phyloP scores from a whole-genome alignment of 2,329 filamentous ascomycete species.

The Fusarium sp. region DNA sequence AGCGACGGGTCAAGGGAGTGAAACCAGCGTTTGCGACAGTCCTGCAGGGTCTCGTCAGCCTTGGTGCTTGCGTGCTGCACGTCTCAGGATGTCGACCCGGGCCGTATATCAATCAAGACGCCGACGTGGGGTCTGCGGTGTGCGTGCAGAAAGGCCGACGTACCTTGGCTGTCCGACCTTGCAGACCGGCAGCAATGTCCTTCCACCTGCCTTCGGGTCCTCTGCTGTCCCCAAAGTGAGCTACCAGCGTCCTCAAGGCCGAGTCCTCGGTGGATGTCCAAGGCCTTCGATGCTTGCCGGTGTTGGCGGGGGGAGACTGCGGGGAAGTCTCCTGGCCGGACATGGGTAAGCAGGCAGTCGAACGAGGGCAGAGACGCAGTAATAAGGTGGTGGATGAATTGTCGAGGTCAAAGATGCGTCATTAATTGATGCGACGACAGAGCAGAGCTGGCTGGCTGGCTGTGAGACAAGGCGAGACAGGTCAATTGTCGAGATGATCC shows the following conservation, averaged over 20 bases:
- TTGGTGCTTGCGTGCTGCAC: not conserved
- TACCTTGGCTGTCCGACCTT: slow-evolving; percentile 45
- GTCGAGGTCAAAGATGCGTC: slow-evolving; percentile 5
- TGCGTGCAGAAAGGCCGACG: slow-evolving; percentile 7
- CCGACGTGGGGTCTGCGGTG: not conserved
- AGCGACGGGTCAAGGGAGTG: slow-evolving; percentile 46
- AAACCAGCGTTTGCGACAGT: slow-evolving; percentile 47
- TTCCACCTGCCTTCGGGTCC: slow-evolving; percentile 45
- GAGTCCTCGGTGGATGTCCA: slow-evolving; percentile 45
- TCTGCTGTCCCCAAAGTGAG: slow-evolving; percentile 42
- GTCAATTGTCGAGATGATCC: slow-evolving; percentile 1
- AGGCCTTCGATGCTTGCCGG: slow-evolving; percentile 38
- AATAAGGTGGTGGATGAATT: not conserved
- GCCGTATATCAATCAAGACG: not conserved
- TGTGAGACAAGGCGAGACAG: not conserved
- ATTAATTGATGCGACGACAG: slow-evolving; percentile 12
- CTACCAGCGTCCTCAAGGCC: slow-evolving; percentile 42
- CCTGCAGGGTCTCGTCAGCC: slow-evolving; percentile 23
- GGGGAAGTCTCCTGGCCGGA: slow-evolving; percentile 39
- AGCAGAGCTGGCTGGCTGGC: not conserved
- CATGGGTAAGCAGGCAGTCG: slow-evolving; percentile 24
- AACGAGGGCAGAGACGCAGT: not conserved
- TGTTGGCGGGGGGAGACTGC: slow-evolving; percentile 35
- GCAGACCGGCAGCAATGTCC: slow-evolving; percentile 41
- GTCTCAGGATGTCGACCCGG: not conserved